Evolutionary conservation across 1,284 basidiomycete genomes (phyloP).

Genomic region (Boletus sp.): DNA sequence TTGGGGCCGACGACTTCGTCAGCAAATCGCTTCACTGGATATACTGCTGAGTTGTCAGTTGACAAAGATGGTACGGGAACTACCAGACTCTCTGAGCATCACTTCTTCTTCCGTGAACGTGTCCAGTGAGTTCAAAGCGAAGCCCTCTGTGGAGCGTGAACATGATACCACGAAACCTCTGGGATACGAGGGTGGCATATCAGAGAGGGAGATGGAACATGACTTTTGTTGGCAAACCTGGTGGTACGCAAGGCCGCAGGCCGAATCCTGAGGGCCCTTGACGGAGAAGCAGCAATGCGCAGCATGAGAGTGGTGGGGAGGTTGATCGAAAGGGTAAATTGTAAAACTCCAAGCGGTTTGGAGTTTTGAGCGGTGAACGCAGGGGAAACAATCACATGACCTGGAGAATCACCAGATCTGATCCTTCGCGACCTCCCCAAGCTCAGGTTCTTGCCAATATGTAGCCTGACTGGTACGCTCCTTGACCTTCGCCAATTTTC

Average conservation of each 20-base stretch:
- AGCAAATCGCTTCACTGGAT: constrained; percentile 80
- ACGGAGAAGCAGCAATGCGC: constrained; percentile 21
- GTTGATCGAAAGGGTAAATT: too few relatives aligned
- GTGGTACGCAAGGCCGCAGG: background rate
- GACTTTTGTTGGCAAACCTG: constrained; percentile 15
- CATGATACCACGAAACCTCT: constrained; percentile 25
- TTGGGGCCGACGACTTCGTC: constrained; percentile 86
- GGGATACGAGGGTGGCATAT: background rate
- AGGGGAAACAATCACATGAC: too few relatives aligned
- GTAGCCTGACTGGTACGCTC: too few relatives aligned
- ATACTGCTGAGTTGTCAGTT: background rate
- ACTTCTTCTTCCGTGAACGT: constrained; percentile 88
- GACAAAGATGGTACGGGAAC: constrained; percentile 16
- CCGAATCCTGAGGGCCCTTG: constrained; percentile 10
- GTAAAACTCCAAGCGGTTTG: too few relatives aligned
- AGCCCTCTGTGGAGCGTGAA: constrained; percentile 14
- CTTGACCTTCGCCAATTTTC: too few relatives aligned
- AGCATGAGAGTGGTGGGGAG: constrained; percentile 25
- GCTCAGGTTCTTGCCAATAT: too few relatives aligned
- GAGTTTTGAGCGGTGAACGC: too few relatives aligned
- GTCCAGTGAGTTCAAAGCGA: constrained; percentile 59
- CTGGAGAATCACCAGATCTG: too few relatives aligned
- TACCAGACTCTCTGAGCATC: constrained; percentile 86
- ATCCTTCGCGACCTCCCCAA: too few relatives aligned
- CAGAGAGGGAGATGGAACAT: background rate